A percentile compares a stretch with the other conserved stretches of the same genome.
phyloP scores from a whole-genome alignment of 305 asterid species.

The Petunia hybrid region DNA sequence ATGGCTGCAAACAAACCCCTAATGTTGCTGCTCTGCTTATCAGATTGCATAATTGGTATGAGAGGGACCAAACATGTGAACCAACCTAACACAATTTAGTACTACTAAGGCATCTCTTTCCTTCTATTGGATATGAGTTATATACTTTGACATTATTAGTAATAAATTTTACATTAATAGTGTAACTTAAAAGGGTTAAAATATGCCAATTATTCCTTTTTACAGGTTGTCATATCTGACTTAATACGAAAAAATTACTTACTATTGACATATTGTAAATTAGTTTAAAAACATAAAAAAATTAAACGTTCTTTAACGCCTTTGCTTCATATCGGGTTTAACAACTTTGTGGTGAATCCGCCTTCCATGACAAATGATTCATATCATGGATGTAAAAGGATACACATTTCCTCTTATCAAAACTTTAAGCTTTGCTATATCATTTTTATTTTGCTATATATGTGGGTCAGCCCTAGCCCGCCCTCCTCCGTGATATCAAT shows the following conservation, averaged over 20 bases:
- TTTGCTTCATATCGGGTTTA: too few relatives aligned
- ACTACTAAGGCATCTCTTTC: background rate
- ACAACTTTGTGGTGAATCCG: background rate
- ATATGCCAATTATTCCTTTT: background rate
- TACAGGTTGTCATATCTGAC: too few relatives aligned
- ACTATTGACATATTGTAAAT: background rate
- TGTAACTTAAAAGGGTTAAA: too few relatives aligned
- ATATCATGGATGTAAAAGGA: background rate
- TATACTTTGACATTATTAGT: too few relatives aligned
- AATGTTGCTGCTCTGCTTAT: conserved; percentile 7
- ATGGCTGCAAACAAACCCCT: background rate
- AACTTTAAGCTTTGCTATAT: background rate
- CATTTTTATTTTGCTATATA: background rate
- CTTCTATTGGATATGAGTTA: background rate
- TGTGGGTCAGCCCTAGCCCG: background rate
- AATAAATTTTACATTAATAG: too few relatives aligned
- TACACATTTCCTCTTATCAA: background rate
- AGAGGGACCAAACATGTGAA: conserved; percentile 24
- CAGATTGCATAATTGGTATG: background rate
- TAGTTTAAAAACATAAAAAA: too few relatives aligned
- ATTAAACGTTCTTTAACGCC: too few relatives aligned
- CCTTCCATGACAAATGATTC: background rate
- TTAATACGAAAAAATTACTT: background rate
- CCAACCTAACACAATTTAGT: conserved; percentile 4
- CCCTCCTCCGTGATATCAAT: too few relatives aligned